Percentiles rank a stretch among this genome's conserved stretches.
Conservation (phyloP, 2,329 filamentous ascomycete genomes). For the Neonectria punicea region DNA sequence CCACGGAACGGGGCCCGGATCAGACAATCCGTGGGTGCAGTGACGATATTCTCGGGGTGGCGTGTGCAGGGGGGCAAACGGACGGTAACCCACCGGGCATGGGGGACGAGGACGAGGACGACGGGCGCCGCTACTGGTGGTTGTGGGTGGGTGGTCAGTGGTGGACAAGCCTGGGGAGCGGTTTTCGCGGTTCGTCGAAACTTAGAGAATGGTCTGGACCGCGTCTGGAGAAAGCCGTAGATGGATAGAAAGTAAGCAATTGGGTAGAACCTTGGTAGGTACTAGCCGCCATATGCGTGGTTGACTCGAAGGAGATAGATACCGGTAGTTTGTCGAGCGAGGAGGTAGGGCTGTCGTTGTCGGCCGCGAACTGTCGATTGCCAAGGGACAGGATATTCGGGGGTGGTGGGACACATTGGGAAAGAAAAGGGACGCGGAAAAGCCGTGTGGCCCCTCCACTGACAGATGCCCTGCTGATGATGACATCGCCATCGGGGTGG, state of each 20-base stretch:
- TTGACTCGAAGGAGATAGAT: neutral
- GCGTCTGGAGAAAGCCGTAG: neutral
- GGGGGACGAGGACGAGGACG: neutral
- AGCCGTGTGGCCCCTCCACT: conserved; percentile 2
- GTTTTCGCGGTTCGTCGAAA: conserved; percentile 22
- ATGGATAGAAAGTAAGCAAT: neutral
- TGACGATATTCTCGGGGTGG: conserved; percentile 36
- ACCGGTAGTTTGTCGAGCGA: too few species aligned
- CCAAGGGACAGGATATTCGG: neutral
- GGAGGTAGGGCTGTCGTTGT: conserved; percentile 7
- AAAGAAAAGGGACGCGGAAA: neutral
- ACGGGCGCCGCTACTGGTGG: conserved; percentile 12
- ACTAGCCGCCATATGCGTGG: conserved; percentile 2
- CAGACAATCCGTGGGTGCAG: conserved; percentile 23
- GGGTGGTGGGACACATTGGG: neutral
- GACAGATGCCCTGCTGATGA: conserved; percentile 9
- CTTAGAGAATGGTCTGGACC: conserved; percentile 19
- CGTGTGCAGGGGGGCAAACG: conserved; percentile 17
- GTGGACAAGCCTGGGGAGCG: conserved; percentile 7
- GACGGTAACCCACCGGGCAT: conserved; percentile 17
- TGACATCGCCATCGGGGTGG: conserved; percentile 4
- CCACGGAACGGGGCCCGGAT: conserved; percentile 13
- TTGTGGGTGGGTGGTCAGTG: conserved; percentile 18
- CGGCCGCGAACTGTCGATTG: conserved; percentile 9
- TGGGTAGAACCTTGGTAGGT: neutral